These are phyloP conservation scores for Endoconidiophora laricicola DNA, from an alignment of 2,329 filamentous ascomycete species.

Conservation along the genomic window DNA sequence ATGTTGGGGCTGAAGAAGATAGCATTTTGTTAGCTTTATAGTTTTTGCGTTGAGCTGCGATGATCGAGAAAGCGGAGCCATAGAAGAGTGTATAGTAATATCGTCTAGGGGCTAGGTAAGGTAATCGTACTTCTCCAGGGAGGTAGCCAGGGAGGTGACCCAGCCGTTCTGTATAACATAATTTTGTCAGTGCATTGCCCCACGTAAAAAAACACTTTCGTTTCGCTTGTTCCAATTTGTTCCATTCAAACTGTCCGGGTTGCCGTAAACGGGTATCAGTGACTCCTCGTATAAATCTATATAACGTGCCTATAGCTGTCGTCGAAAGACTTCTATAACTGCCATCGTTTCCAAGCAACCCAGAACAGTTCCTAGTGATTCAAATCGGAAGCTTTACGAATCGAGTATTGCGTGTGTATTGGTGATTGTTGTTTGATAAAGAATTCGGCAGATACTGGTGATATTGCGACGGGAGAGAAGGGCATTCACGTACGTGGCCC, in stretches of 20 bases:
- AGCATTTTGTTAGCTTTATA: constrained; percentile 9
- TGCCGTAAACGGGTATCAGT: too few species aligned
- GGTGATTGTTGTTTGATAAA: not conserved
- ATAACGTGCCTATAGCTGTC: too few species aligned
- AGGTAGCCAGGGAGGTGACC: constrained; percentile 97
- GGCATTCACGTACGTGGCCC: constrained; percentile 59
- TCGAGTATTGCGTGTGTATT: not conserved
- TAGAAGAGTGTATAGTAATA: not conserved
- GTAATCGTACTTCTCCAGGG: constrained; percentile 79
- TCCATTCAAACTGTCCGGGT: too few species aligned
- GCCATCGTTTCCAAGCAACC: too few species aligned
- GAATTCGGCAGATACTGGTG: too few species aligned
- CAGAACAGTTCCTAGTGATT: not conserved
- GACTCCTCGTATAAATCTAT: too few species aligned
- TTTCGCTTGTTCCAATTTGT: not conserved
- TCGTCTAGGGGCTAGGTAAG: not conserved
- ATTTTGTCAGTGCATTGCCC: constrained; percentile 11
- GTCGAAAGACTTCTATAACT: not conserved
- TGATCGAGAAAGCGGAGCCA: not conserved
- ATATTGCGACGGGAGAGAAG: constrained; percentile 10
- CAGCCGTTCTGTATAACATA: constrained; percentile 56
- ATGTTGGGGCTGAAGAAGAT: constrained; percentile 67
- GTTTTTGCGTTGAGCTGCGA: not conserved
- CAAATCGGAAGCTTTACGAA: constrained; percentile 1
- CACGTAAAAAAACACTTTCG: not conserved